These are phyloP conservation scores for Triticum aestivum DNA, from an alignment of 176 grass and related monocot species.

Conservation along the genomic window DNA sequence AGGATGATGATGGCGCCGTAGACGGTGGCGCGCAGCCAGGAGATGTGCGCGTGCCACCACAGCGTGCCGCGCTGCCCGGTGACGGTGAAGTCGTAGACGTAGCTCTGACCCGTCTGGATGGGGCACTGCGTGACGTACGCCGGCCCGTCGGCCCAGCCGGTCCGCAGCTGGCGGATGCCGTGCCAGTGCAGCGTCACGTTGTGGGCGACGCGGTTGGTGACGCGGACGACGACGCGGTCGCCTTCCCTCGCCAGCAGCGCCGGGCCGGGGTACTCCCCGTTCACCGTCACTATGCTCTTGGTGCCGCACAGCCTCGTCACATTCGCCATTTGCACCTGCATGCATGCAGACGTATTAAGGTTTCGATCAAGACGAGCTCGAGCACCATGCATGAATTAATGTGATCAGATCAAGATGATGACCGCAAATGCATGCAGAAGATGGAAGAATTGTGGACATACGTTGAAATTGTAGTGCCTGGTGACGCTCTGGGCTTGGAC, in stretches of 20 bases:
- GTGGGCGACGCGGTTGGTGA: slow-evolving; percentile 61
- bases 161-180: slow-evolving; percentile 61
- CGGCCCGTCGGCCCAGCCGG: slow-evolving; percentile 68
- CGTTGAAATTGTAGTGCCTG: slow-evolving; percentile 64
- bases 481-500: slow-evolving; percentile 46
- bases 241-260: slow-evolving; percentile 69
- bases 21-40: slow-evolving; percentile 68
- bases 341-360: neutral
- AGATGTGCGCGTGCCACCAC: slow-evolving; percentile 86
- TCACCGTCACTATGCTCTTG: slow-evolving; percentile 79
- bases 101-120: slow-evolving; percentile 65
- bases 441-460: neutral
- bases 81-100: slow-evolving; percentile 79
- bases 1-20: slow-evolving; percentile 76
- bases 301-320: slow-evolving; percentile 57
- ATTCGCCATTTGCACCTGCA: slow-evolving; percentile 69
- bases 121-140: slow-evolving; percentile 85
- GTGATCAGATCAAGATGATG: neutral
- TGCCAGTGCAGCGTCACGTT: slow-evolving; percentile 83
- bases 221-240: slow-evolving; percentile 59
- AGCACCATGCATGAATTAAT: too few species aligned
- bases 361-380: too few species aligned
- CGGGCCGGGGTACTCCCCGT: slow-evolving; percentile 58
- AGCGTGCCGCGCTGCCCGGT: slow-evolving; percentile 71
- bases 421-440: neutral